phyloP scores from a whole-genome alignment of 23 red algal genomes.

The Cyanidium caldarium region DNA sequence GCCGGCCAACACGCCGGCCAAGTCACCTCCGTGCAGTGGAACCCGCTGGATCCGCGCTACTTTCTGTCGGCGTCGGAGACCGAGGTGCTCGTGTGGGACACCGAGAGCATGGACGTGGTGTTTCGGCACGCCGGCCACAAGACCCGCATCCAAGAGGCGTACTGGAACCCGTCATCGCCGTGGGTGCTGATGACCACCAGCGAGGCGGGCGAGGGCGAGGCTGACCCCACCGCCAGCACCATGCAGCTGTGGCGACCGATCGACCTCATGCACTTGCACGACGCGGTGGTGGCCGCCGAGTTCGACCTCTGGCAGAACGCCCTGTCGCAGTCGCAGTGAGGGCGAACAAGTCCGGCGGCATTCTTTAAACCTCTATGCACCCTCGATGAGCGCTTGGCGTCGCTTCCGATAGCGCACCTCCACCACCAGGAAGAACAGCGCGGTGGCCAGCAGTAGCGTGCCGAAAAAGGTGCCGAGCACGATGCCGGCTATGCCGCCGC shows the following conservation, averaged over 20 bases:
- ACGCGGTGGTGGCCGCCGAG: slow-evolving; percentile 5
- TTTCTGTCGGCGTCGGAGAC: slow-evolving; percentile 37
- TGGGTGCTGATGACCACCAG: slow-evolving; percentile 44
- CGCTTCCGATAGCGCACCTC: not conserved
- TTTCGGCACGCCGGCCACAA: slow-evolving; percentile 57
- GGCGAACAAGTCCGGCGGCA: not conserved
- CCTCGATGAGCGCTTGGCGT: not conserved
- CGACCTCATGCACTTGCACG: slow-evolving; percentile 16
- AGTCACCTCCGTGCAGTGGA: slow-evolving; percentile 46
- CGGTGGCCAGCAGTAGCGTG: not conserved
- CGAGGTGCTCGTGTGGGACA: slow-evolving; percentile 68
- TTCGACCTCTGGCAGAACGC: slow-evolving; percentile 8
- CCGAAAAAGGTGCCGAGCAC: not conserved
- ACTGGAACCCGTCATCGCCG: slow-evolving; percentile 42
- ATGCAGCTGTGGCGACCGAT: slow-evolving; percentile 50
- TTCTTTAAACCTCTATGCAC: not conserved
- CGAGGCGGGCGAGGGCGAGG: slow-evolving; percentile 24
- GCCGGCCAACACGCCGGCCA: slow-evolving; percentile 19
- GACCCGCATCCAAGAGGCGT: slow-evolving; percentile 25
- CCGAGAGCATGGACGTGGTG: slow-evolving; percentile 18
- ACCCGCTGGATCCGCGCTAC: slow-evolving; percentile 23
- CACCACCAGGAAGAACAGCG: not conserved
- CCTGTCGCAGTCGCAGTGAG: not conserved
- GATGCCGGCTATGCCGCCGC: not conserved
- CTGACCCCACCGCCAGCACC: slow-evolving; percentile 28